Conservation (phyloP, 2,329 filamentous ascomycete species). For the Septoria petroselini region DNA sequence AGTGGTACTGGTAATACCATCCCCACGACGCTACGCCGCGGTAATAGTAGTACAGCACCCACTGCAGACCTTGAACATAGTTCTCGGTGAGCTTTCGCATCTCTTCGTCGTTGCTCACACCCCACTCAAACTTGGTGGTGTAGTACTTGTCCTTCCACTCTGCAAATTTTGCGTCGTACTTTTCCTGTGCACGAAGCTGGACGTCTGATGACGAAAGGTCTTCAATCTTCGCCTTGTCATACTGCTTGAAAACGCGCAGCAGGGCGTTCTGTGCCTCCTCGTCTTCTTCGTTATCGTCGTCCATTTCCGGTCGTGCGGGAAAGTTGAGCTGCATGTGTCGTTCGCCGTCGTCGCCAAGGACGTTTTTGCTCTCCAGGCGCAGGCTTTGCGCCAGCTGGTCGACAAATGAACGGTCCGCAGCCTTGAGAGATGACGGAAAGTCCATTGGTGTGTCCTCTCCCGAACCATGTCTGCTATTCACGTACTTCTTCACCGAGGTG, state of each 20-base stretch:
- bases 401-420: constrained; percentile 87
- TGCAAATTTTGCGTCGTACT: constrained; percentile 86
- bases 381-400: constrained; percentile 76
- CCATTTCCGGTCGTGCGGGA: constrained; percentile 50
- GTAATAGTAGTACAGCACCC: constrained; percentile 98
- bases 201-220: constrained; percentile 77
- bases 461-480: constrained; percentile 61
- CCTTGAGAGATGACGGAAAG: constrained; percentile 68
- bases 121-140: constrained; percentile 85
- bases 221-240: constrained; percentile 83
- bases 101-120: constrained; percentile 73
- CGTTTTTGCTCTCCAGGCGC: constrained; percentile 62
- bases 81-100: constrained; percentile 84
- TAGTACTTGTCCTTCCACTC: constrained; percentile 97
- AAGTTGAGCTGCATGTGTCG: constrained; percentile 64
- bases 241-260: constrained; percentile 79
- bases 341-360: constrained; percentile 62
- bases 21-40: constrained; percentile 96
- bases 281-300: constrained; percentile 68
- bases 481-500: constrained; percentile 75
- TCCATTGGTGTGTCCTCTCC: constrained; percentile 61
- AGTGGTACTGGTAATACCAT: constrained; percentile 97
- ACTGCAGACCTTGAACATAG: constrained; percentile 95
- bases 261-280: constrained; percentile 82
- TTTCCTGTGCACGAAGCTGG: constrained; percentile 71